Evolutionary conservation across 2,329 filamentous ascomycete genomes (phyloP).

Genomic region (Tothia fuscella): DNA sequence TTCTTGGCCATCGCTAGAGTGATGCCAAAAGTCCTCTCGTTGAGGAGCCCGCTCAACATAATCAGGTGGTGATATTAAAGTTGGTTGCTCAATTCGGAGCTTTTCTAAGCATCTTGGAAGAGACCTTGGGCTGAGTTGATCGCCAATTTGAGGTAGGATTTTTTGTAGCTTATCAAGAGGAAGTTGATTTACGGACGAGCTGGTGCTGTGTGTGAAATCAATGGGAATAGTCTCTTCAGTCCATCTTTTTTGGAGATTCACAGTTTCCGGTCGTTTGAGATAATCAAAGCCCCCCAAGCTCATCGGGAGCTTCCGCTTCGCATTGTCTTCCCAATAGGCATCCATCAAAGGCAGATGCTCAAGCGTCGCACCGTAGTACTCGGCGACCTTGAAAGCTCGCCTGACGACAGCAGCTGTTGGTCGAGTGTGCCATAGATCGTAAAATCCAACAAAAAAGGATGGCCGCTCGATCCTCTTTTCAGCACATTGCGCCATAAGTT

Average conservation of each 20-base stretch:
- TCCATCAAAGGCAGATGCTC: conserved; percentile 1
- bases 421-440: conserved; percentile 5
- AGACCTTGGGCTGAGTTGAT: neutral
- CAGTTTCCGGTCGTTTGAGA: conserved; percentile 1
- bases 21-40: neutral
- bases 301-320: conserved; percentile 1
- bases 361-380: conserved; percentile 1
- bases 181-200: neutral
- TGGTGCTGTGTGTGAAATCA: neutral
- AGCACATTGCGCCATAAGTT: conserved; percentile 2
- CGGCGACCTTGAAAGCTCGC: conserved; percentile 4
- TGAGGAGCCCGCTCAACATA: neutral
- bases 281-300: conserved; percentile 5
- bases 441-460: conserved; percentile 1
- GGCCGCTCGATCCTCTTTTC: conserved; percentile 2
- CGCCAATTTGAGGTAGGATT: neutral
- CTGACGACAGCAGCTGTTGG: neutral
- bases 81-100: neutral
- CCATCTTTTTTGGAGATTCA: conserved; percentile 4
- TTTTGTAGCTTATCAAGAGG: neutral
- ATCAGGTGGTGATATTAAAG: neutral
- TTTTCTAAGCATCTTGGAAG: neutral
- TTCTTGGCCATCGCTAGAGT: neutral
- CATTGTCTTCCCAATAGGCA: neutral
- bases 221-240: neutral